Evolutionary conservation across 768 basidiomycete genomes (phyloP).

Genomic region (Trametopsis cervina): DNA sequence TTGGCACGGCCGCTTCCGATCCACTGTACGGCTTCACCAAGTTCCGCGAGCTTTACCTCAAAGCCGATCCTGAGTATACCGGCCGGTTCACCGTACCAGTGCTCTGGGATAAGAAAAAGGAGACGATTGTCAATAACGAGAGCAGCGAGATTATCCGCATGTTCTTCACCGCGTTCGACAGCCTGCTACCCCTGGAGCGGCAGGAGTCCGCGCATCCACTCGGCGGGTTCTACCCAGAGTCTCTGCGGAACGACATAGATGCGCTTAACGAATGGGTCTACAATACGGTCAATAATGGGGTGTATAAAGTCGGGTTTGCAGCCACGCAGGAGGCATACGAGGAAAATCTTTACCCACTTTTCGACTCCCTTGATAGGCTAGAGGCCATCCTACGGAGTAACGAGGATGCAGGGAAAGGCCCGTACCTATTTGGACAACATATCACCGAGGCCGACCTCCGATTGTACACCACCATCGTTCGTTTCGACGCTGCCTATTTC

Average conservation of each 20-base stretch:
- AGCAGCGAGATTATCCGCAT: slow-evolving; percentile 92
- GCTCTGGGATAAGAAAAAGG: slow-evolving; percentile 86
- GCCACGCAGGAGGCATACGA: slow-evolving; percentile 76
- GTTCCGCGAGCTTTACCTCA: slow-evolving; percentile 81
- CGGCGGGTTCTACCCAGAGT: slow-evolving; percentile 77
- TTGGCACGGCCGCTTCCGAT: slow-evolving; percentile 67
- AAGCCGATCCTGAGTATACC: slow-evolving; percentile 60
- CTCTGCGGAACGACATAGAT: slow-evolving; percentile 72
- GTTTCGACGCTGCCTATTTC: slow-evolving; percentile 86
- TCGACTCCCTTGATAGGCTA: slow-evolving; percentile 71
- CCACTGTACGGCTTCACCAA: slow-evolving; percentile 62
- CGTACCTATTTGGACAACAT: slow-evolving; percentile 72
- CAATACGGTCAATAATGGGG: slow-evolving; percentile 77
- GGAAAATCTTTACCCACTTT: slow-evolving; percentile 64
- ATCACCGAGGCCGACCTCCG: slow-evolving; percentile 85
- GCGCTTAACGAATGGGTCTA: slow-evolving; percentile 83
- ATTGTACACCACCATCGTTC: slow-evolving; percentile 85
- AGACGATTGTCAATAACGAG: slow-evolving; percentile 94
- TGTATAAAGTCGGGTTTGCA: slow-evolving; percentile 89
- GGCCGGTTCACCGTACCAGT: slow-evolving; percentile 89
- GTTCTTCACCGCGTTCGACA: slow-evolving; percentile 81
- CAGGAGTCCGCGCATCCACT: no score
- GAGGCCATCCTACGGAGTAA: slow-evolving; percentile 76
- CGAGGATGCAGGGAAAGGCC: slow-evolving; percentile 67
- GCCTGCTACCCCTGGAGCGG: slow-evolving; percentile 56